A percentile compares a stretch with the other conserved stretches of the same genome.
These are phyloP conservation scores for Cubamyces lactineus DNA, from an alignment of 768 basidiomycete species.

Conservation along the genomic window DNA sequence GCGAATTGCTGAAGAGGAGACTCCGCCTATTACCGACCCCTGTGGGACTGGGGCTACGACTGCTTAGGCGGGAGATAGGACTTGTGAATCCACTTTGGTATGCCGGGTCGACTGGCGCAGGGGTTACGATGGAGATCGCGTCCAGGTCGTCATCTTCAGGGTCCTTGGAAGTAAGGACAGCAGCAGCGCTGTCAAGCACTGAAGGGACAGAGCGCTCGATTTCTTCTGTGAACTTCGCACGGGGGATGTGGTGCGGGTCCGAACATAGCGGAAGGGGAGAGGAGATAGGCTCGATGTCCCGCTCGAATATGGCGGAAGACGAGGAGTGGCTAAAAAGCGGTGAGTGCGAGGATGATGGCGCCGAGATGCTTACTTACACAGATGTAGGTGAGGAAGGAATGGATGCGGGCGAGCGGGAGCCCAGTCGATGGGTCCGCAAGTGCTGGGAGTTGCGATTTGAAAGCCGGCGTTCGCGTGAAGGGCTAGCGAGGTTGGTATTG, in stretches of 20 bases:
- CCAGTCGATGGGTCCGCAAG: slow-evolving; percentile 50
- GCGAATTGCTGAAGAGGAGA: slow-evolving; percentile 40
- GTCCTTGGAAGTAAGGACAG: slow-evolving; percentile 54
- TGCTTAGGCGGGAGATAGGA: slow-evolving; percentile 65
- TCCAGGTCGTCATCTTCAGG: slow-evolving; percentile 50
- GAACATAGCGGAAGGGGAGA: slow-evolving; percentile 41
- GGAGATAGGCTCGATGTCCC: slow-evolving; percentile 79
- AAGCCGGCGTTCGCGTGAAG: slow-evolving; percentile 39
- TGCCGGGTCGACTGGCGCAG: slow-evolving; percentile 42
- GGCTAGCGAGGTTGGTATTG: slow-evolving; percentile 45
- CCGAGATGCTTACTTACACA: slow-evolving; percentile 51
- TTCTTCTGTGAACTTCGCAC: slow-evolving; percentile 71
- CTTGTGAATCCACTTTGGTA: slow-evolving; percentile 61
- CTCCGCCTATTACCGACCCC: slow-evolving; percentile 38
- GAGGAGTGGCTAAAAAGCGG: slow-evolving; percentile 58
- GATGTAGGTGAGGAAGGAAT: slow-evolving; percentile 83
- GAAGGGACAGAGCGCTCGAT: slow-evolving; percentile 83
- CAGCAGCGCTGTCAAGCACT: slow-evolving; percentile 82
- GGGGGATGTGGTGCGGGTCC: slow-evolving; percentile 76
- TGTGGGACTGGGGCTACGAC: slow-evolving; percentile 68
- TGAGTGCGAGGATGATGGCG: neutral
- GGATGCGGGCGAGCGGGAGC: slow-evolving; percentile 69
- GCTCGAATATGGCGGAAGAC: slow-evolving; percentile 89
- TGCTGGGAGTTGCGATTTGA: slow-evolving; percentile 53
- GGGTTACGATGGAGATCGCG: slow-evolving; percentile 65